Evolutionary conservation across 176 grass and related monocot genomes (phyloP).

Genomic region (Aegilops longissima): DNA sequence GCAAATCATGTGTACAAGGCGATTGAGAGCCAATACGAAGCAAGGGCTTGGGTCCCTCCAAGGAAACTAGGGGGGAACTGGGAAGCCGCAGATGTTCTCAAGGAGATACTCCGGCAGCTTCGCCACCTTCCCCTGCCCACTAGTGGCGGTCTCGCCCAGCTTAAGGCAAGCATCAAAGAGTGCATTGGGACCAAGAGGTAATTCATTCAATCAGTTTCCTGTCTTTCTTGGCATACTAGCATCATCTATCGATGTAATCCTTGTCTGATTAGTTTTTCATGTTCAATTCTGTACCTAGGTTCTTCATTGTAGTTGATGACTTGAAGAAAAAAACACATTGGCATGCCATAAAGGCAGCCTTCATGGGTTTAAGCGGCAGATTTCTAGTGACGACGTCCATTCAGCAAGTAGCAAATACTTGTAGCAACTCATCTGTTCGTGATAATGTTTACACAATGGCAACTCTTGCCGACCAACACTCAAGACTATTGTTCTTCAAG

Average conservation of each 20-base stretch:
- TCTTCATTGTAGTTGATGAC: neutral
- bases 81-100: neutral
- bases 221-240: no score
- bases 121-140: neutral
- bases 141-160: no score
- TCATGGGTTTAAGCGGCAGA: neutral
- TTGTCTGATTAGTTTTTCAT: no score
- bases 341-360: neutral
- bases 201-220: neutral
- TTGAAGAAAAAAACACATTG: accelerated
- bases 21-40: neutral
- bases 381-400: neutral
- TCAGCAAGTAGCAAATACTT: accelerated
- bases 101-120: neutral
- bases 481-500: neutral
- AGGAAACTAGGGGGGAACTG: no score
- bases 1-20: neutral
- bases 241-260: neutral
- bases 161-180: neutral
- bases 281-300: neutral
- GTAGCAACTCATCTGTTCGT: neutral
- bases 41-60: neutral
- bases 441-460: neutral
- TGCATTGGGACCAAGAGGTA: neutral
- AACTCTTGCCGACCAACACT: neutral